Evolutionary conservation across 2,329 filamentous ascomycete genomes (phyloP), one percentile per base, ranked within the genome.

Genomic region (Teratosphaeria gauchensis): DNA sequence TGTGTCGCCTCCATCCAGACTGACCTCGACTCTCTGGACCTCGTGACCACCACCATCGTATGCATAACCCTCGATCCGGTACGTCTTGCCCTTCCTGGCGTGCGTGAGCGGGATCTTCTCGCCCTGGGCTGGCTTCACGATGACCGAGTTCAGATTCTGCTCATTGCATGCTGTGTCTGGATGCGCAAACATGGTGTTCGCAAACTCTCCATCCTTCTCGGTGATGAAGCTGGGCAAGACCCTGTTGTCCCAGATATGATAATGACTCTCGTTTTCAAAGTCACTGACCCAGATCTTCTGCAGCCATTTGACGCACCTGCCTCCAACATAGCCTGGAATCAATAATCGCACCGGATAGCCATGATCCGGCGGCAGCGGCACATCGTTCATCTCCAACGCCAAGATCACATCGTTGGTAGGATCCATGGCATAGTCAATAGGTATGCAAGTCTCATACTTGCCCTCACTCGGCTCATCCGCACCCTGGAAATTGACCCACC

Each of bases 361-460:
- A 63, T 78, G 75, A 55, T 77, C 74, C 9, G 75, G 72, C 0
- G 74, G 74, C 6, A 77, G 58, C 0, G 68, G 71, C 3, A 65
- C 57, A 58, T 74, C 69, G 57, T 77, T 77, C 75, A 76, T 77
- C 59, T 76, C 71, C 64, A 84, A 87, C 0, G 85, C 85, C 9
- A 82, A 69, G 1, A 82, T 67, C 12, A 80, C 77, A 63, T 81
- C 79, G 33, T 38, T 38, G 33, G 33, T 38, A 9, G 33, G 33
- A 63, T 80, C 75, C 73, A 81, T 77, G 6, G 72, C 77, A 60
- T 80, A 78, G 16, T 75, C 72, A 4, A 81, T 70, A 0, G 77
- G 76, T 5, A 82, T 74, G 59, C 70, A 75, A 2, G 78, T 80
- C n/a, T 71, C 71, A 61, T 80, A 80, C 51, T 76, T 77, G 4